These are phyloP conservation scores for Penicillium frequentans DNA, from an alignment of 2,329 filamentous ascomycete species.

Conservation along the genomic window DNA sequence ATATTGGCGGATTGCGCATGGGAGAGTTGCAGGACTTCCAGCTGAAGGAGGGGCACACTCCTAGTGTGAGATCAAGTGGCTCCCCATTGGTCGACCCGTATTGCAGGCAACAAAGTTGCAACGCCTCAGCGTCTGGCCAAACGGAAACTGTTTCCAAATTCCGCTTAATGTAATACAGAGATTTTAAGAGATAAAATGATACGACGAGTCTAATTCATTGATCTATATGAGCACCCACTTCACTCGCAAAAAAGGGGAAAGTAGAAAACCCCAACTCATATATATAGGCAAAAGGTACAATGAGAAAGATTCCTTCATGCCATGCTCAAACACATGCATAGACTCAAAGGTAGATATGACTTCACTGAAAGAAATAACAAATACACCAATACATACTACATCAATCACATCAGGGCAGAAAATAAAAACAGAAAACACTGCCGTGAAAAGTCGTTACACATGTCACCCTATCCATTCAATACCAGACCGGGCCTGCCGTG, in stretches of 20 bases:
- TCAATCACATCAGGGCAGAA: constrained; percentile 1
- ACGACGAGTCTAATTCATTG: background rate
- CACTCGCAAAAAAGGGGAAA: background rate
- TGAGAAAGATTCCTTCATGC: background rate
- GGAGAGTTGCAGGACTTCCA: too few relatives aligned
- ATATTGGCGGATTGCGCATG: too few relatives aligned
- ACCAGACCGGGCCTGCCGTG: constrained; percentile 34
- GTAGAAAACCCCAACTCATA: constrained; percentile 2
- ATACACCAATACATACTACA: constrained; percentile 10
- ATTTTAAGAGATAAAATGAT: background rate
- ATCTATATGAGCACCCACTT: constrained; percentile 7
- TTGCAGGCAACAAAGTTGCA: too few relatives aligned
- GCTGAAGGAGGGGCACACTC: too few relatives aligned
- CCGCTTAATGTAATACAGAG: too few relatives aligned
- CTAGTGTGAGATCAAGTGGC: too few relatives aligned
- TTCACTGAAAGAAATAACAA: background rate
- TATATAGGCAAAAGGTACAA: constrained; percentile 9
- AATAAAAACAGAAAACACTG: background rate
- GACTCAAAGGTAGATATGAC: background rate
- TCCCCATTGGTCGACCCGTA: too few relatives aligned
- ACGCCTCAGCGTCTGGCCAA: too few relatives aligned
- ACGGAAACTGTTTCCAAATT: too few relatives aligned
- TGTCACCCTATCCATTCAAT: constrained; percentile 16
- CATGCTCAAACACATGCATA: constrained; percentile 4
- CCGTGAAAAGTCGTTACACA: constrained; percentile 23